Evolutionary conservation across 2,329 filamentous ascomycete genomes (phyloP).

Genomic region (Aspergillus vadensis): DNA sequence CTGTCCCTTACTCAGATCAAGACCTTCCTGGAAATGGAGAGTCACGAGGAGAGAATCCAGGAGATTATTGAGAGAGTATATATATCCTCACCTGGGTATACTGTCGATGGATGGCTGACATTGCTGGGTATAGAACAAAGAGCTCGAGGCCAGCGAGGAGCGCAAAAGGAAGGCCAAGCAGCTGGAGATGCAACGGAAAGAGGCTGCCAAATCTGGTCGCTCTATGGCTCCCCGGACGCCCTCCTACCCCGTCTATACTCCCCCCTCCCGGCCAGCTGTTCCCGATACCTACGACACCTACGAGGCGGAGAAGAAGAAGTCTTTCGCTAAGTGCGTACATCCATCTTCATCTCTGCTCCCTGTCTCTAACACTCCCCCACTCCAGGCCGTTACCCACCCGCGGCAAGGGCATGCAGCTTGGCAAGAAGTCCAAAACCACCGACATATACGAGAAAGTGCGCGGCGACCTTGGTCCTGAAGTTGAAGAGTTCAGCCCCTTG

Average conservation of each 20-base stretch:
- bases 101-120: conserved; percentile 26
- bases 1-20: conserved; percentile 96
- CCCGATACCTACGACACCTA: conserved; percentile 89
- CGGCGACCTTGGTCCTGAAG: conserved; percentile 84
- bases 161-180: conserved; percentile 98
- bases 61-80: conserved; percentile 89
- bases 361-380: conserved; percentile 43
- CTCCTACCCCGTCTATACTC: conserved; percentile 85
- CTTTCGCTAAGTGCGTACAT: conserved; percentile 69
- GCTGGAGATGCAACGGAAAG: conserved; percentile 97
- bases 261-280: conserved; percentile 71
- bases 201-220: conserved; percentile 77
- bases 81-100: conserved; percentile 25
- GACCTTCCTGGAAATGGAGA: conserved; percentile 99
- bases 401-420: conserved; percentile 98
- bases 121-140: conserved; percentile 73
- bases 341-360: neutral
- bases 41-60: conserved; percentile 97
- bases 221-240: conserved; percentile 70
- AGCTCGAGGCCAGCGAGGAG: conserved; percentile 96
- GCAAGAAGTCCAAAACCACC: conserved; percentile 97
- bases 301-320: conserved; percentile 96
- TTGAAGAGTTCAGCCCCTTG: conserved; percentile 71
- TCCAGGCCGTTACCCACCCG: conserved; percentile 63
- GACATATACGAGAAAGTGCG: conserved; percentile 97